Conservation (phyloP, 306 rosid genomes). For the Betula pendula region DNA sequence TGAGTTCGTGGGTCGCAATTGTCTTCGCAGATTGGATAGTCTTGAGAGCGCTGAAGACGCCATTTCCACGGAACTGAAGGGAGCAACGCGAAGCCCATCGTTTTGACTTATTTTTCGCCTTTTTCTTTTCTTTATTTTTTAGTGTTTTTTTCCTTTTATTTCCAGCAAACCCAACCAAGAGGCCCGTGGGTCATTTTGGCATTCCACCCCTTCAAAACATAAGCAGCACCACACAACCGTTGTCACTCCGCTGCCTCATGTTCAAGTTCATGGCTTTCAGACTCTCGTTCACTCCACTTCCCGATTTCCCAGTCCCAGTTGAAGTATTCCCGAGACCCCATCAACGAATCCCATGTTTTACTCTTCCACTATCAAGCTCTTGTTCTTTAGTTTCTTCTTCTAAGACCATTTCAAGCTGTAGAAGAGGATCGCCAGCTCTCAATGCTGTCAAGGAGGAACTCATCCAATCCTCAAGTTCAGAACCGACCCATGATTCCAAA, state of each 20-base stretch:
- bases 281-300: conserved; percentile 34
- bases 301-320: conserved; percentile 25
- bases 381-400: conserved; percentile 10
- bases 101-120: too few relatives aligned
- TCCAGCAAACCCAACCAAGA: too few relatives aligned
- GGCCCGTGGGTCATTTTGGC: neutral
- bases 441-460: conserved; percentile 46
- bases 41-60: conserved; percentile 54
- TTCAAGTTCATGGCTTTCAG: conserved; percentile 53
- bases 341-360: conserved; percentile 16
- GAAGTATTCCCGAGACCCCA: conserved; percentile 29
- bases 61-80: conserved; percentile 21
- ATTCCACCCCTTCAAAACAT: neutral
- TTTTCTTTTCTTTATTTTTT: neutral
- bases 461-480: conserved; percentile 42
- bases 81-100: neutral
- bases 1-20: conserved; percentile 38
- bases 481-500: conserved; percentile 25
- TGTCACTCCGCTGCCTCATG: neutral
- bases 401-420: conserved; percentile 42
- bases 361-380: conserved; percentile 25
- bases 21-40: conserved; percentile 53
- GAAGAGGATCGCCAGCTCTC: conserved; percentile 28
- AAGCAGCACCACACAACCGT: conserved; percentile 6
- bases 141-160: too few relatives aligned